Base-by-base conservation (phyloP, 1,139 yeast species). In the Hyphopichia pseudoburtonii region DNA sequence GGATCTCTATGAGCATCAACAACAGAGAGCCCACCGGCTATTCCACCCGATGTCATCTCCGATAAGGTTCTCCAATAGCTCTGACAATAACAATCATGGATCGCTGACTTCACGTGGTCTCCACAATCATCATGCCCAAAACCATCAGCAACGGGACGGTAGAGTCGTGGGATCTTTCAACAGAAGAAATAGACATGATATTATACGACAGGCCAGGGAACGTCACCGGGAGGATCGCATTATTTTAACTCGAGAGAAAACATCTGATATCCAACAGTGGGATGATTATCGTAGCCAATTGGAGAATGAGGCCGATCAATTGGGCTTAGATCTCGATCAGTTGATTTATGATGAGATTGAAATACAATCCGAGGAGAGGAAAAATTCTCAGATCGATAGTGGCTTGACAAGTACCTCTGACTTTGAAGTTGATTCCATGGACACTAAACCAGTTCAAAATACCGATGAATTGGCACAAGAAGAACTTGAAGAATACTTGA, bases 321-420 rank as follows among this genome's bases (percentile, higher is more conserved):
- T 52, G 7, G 53, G 49, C 10, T 44, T 56, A 14, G 66, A 66
- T 37, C 41, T 60, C 33, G 64, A 64, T 33, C 51, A 45, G 32
- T 47, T 66, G 27, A 46, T 66, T 2, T 62, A 59, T 17, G 70
- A 66, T 34, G 68, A 64, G 37, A 42, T 53, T 3, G 58, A 28
- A 21, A 8, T 24, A 16, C 30, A 28, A 17, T 14, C 17, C 7
- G 12, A 23, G 7, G 16, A 16, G 14, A n/a, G 27, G 18, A 27
- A 17, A 19, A 10, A 11, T 4, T 8, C 28, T 31, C 12, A 11
- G 5, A 14, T 18, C 9, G 15, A 5, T 14, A 16, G 21, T 19
- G 26, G n/a, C n/a, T n/a, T n/a, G n/a, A n/a, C n/a, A n/a, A n/a
- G n/a, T n/a, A n/a, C n/a, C n/a, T n/a, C n/a, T n/a, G n/a, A n/a